Conservation (phyloP, 305 asterid species). For the Fraxinus nigra region DNA sequence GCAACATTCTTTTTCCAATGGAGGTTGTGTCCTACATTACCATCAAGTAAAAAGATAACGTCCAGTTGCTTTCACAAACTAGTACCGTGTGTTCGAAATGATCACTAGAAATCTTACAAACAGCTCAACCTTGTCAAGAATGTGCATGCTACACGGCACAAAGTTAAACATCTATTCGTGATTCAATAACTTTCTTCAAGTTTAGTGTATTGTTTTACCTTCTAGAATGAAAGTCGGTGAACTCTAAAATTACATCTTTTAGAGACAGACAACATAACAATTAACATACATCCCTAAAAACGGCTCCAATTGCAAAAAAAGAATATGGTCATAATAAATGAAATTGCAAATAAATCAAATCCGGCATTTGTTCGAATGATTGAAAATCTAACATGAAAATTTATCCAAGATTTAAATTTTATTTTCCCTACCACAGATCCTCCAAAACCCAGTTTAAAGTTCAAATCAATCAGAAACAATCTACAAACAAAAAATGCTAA, state of each 20-base stretch:
- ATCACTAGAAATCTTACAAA: neutral
- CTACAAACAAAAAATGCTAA: neutral
- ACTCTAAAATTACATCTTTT: neutral
- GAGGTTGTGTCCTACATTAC: neutral
- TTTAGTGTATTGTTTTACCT: neutral
- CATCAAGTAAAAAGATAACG: neutral
- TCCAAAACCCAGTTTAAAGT: neutral
- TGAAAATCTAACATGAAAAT: neutral
- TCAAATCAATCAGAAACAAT: slow-evolving; percentile 16
- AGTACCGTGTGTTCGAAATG: neutral
- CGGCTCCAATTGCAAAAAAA: neutral
- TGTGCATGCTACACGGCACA: neutral
- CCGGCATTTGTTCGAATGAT: neutral
- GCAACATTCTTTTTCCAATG: neutral
- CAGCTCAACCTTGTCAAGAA: neutral
- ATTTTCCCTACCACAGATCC: neutral
- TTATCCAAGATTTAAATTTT: neutral
- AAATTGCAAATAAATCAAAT: neutral
- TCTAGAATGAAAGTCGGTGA: neutral
- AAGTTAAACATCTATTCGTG: neutral
- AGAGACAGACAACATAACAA: neutral
- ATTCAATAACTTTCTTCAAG: neutral
- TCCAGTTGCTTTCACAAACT: neutral
- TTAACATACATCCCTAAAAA: neutral
- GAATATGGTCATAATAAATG: neutral